Evolutionary conservation across 2,329 filamentous ascomycete species (phyloP).

Genomic region (Fusarium domesticum): DNA sequence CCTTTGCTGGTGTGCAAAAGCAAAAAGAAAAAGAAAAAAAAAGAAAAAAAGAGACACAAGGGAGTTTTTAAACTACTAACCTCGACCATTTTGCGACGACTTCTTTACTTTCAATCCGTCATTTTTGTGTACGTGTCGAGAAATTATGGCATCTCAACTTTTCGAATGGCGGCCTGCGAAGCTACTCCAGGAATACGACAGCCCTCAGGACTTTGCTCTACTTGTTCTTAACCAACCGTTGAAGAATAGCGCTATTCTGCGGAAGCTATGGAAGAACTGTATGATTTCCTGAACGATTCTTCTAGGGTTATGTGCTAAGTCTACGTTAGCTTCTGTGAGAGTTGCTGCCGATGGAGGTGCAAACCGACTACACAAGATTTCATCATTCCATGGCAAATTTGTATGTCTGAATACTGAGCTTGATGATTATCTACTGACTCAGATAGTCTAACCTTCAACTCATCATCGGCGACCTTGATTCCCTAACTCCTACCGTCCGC

Average conservation of each 20-base stretch:
- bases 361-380: conserved; percentile 63
- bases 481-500: conserved; percentile 60
- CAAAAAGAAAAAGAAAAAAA: conserved; percentile 1
- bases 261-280: conserved; percentile 51
- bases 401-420: conserved; percentile 31
- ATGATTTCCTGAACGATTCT: conserved; percentile 11
- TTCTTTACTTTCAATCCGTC: too few species aligned
- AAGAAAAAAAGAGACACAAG: not conserved
- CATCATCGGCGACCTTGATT: conserved; percentile 92
- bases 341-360: conserved; percentile 92
- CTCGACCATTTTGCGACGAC: too few species aligned
- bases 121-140: too few species aligned
- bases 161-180: conserved; percentile 42
- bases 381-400: conserved; percentile 42
- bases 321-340: conserved; percentile 54
- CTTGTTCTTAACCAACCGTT: conserved; percentile 54
- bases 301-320: conserved; percentile 19
- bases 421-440: conserved; percentile 7
- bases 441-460: conserved; percentile 58
- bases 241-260: conserved; percentile 44
- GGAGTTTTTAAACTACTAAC: too few species aligned
- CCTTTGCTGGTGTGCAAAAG: not conserved
- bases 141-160: conserved; percentile 23
- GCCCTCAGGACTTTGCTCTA: conserved; percentile 40
- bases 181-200: conserved; percentile 35